Percentiles rank a stretch among this genome's conserved stretches.
Evolutionary conservation across 371 early-diverging fungal species (phyloP).

Genomic region (Encephalitozoon cuniculi): DNA sequence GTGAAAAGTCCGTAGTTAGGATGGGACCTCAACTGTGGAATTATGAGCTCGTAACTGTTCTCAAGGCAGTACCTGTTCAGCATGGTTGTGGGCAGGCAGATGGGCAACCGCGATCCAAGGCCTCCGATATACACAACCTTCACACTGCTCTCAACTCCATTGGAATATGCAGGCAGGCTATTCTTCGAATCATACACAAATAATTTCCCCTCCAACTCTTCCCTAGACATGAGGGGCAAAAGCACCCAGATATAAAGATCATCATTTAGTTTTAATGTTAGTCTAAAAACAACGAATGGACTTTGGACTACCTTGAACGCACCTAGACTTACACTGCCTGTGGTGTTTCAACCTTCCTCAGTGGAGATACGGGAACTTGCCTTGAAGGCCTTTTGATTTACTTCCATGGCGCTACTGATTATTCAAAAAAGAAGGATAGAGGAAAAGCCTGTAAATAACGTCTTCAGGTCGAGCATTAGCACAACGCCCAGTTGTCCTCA

Average conservation of each 20-base stretch:
- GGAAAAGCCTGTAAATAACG: no score
- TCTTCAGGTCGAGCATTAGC: no score
- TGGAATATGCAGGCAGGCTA: constrained; percentile 10
- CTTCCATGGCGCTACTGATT: no score
- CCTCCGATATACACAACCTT: constrained; percentile 34
- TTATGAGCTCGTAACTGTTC: constrained; percentile 14
- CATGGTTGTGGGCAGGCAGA: not conserved
- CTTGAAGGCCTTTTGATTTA: no score
- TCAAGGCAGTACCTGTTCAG: constrained; percentile 9
- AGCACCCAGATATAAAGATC: not conserved
- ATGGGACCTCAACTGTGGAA: constrained; percentile 41
- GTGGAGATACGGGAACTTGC: no score
- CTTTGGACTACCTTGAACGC: no score
- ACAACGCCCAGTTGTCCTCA: no score
- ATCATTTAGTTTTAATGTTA: not conserved
- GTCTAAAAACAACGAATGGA: no score
- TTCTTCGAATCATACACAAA: constrained; percentile 25
- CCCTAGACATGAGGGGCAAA: not conserved
- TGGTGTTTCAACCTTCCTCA: no score
- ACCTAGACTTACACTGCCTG: no score
- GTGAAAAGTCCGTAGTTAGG: constrained; percentile 30
- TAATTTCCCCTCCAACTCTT: constrained; percentile 12
- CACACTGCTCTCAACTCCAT: constrained; percentile 3
- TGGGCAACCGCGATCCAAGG: constrained; percentile 8
- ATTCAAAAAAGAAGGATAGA: no score